Base-by-base conservation (phyloP, 306 rosid species). In the Begonia peltatifolia region DNA sequence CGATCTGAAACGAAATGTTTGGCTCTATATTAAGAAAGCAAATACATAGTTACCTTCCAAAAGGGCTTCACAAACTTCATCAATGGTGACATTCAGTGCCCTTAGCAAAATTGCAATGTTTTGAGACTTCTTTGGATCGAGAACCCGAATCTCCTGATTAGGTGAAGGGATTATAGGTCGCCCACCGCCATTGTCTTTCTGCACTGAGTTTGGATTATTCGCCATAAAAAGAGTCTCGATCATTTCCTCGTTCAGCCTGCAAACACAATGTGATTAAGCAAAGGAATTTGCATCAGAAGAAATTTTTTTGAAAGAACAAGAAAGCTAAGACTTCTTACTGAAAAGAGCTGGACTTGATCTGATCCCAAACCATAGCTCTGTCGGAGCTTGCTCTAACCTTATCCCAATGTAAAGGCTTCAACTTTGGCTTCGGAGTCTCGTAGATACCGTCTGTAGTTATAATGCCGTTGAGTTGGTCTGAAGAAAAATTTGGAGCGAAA, bases 51-150 rank as follows among this genome's bases (percentile, higher is more conserved):
- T 63, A 87, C 97, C 97, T 89, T 89, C 95, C 68, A 61, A 53
- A n/a, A 89, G 82, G 11, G 81, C 83, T 55, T 89, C 97, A 55
- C 94, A 89, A 50, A 89, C 97, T 76, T 89, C 97, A 47, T 89
- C 97, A 50, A 78, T 60, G 50, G 97, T 89, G 54, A 89, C 95
- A 43, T 89, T 89, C 11, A 89, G 79, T 0, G 97, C 97, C 57
- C 95, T 73, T 2, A 89, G 73, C 74, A 80, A 70, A 59, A 89
- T 89, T 12, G 97, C 87, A 71, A 89, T 82, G 41, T 89, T 89
- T 68, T 89, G 97, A 9, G 97, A 84, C 85, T 80, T 89, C 59
- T 85, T 89, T 30, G 95, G 97, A 80, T 89, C 95, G 57, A 89
- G 72, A 49, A 84, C 90, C 11, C 87, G 83, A 56, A 78, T 76